Percentiles rank a stretch among this genome's conserved stretches.
Conservation (phyloP, 2,329 filamentous ascomycete genomes). For the Fusarium floridanum region DNA sequence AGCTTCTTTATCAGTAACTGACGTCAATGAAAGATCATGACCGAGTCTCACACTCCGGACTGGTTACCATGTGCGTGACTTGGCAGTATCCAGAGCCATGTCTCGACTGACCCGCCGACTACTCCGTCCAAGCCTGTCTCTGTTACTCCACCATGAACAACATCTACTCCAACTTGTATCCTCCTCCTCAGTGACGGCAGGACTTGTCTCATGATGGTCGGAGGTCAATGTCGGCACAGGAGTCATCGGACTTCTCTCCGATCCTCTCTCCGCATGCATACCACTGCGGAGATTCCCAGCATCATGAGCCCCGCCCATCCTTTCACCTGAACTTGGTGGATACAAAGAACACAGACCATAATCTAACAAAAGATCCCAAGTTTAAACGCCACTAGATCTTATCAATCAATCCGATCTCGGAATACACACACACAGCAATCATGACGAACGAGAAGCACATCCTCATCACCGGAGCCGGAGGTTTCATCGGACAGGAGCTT, state of each 20-base stretch:
- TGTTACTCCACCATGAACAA: neutral
- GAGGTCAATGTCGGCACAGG: neutral
- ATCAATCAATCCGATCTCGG: conserved; percentile 9
- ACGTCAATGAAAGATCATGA: neutral
- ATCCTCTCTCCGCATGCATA: conserved; percentile 27
- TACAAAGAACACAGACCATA: conserved; percentile 1
- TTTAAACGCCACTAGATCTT: conserved; percentile 5
- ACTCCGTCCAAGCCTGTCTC: neutral
- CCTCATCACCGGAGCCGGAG: conserved; percentile 73
- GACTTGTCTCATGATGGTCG: neutral
- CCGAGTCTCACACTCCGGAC: conserved; percentile 2
- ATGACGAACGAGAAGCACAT: conserved; percentile 51
- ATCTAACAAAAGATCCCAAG: neutral
- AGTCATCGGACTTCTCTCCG: conserved; percentile 37
- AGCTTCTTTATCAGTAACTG: neutral
- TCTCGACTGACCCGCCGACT: neutral
- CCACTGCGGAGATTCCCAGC: conserved; percentile 29
- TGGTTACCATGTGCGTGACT: conserved; percentile 2
- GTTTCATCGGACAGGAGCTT: conserved; percentile 74
- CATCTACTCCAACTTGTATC: neutral
- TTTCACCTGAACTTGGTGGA: conserved; percentile 18
- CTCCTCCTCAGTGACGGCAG: neutral
- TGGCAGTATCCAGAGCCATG: neutral
- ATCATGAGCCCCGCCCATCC: conserved; percentile 28
- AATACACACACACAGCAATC: neutral